phyloP scores from a whole-genome alignment of 768 basidiomycete species.

The Rhodotorula toruloides region DNA sequence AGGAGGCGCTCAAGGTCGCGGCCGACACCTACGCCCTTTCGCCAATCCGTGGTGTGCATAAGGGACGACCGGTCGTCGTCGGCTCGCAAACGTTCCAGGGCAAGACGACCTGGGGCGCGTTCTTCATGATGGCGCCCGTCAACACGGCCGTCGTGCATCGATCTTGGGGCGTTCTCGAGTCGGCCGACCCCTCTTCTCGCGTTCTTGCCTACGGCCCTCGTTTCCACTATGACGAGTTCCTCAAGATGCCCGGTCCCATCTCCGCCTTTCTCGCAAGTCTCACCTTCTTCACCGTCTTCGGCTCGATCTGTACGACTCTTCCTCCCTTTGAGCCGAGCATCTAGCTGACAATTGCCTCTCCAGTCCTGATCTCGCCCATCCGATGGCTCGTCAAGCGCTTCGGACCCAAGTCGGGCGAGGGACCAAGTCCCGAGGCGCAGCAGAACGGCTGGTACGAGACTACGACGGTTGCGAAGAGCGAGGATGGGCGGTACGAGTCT shows the following conservation, averaged over 20 bases:
- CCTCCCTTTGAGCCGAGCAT: no score
- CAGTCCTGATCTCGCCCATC: slow-evolving; percentile 26
- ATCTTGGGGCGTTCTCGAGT: slow-evolving; percentile 55
- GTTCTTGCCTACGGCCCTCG: slow-evolving; percentile 58
- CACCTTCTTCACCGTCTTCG: background rate
- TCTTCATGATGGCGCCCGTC: slow-evolving; percentile 45
- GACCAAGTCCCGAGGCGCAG: slow-evolving; percentile 61
- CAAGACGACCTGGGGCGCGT: slow-evolving; percentile 15
- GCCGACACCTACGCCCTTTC: slow-evolving; percentile 50
- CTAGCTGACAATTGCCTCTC: no score
- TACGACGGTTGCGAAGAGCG: slow-evolving; percentile 66
- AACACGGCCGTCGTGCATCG: slow-evolving; percentile 57
- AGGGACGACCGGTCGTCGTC: slow-evolving; percentile 37
- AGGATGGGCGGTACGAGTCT: slow-evolving; percentile 51
- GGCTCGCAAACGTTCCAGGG: slow-evolving; percentile 1
- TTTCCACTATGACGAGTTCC: slow-evolving; percentile 73
- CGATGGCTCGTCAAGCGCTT: slow-evolving; percentile 22
- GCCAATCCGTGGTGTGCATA: slow-evolving; percentile 48
- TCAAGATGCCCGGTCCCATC: slow-evolving; percentile 33
- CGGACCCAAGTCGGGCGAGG: slow-evolving; percentile 53
- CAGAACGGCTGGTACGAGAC: slow-evolving; percentile 59
- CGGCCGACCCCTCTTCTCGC: slow-evolving; percentile 32
- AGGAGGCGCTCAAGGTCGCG: slow-evolving; percentile 44
- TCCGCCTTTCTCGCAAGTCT: background rate
- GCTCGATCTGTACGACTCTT: background rate